Percentiles rank a stretch among this genome's conserved stretches.
Evolutionary conservation across 2,329 filamentous ascomycete species (phyloP).

Genomic region (Verticillium nonalfalfae): DNA sequence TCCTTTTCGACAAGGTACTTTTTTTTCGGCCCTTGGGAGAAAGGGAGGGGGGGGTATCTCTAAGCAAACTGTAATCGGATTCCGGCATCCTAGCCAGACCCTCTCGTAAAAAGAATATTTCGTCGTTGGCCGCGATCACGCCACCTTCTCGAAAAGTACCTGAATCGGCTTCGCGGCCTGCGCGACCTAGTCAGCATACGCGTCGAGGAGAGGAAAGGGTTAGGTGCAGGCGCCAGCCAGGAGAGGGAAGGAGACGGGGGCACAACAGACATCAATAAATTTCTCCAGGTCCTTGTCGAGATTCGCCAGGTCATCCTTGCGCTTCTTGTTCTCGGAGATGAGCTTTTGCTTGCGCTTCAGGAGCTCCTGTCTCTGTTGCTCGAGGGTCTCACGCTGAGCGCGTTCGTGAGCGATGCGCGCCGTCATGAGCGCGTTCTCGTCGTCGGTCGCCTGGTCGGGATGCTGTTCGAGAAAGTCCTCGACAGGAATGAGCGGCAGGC

Average conservation of each 20-base stretch:
- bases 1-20: background rate
- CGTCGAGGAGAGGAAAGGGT: background rate
- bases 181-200: constrained; percentile 11
- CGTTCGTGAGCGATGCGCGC: constrained; percentile 89
- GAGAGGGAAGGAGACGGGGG: background rate
- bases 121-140: constrained; percentile 22
- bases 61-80: background rate
- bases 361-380: constrained; percentile 74
- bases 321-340: constrained; percentile 73
- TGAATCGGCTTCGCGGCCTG: constrained; percentile 85
- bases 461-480: constrained; percentile 74
- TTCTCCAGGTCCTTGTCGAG: constrained; percentile 89
- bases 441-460: constrained; percentile 65
- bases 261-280: constrained; percentile 71
- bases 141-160: constrained; percentile 74
- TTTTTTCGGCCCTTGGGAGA: background rate
- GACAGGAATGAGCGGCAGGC: constrained; percentile 75
- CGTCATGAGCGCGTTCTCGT: constrained; percentile 79
- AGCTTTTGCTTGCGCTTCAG: constrained; percentile 60
- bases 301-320: constrained; percentile 87
- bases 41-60: background rate
- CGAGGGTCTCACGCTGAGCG: constrained; percentile 73
- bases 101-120: background rate
- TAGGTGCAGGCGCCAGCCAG: background rate
- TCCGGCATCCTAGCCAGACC: background rate